These are phyloP conservation scores for Lecanicillium sp. DNA, from an alignment of 2,329 filamentous ascomycete genomes.

Conservation along the genomic window DNA sequence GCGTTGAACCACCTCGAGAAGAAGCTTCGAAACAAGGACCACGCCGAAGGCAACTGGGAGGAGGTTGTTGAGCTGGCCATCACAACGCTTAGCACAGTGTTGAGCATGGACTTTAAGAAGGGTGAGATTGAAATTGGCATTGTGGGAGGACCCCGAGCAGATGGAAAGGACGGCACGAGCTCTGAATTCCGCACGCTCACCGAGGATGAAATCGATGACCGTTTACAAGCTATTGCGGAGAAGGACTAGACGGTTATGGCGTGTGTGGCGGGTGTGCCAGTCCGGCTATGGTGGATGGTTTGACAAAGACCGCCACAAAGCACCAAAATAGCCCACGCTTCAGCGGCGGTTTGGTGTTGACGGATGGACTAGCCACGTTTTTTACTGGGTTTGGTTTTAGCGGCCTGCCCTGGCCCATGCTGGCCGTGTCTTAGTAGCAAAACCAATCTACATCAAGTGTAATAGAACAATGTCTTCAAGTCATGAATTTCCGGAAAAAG, in stretches of 20 bases:
- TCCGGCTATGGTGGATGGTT: constrained; percentile 2
- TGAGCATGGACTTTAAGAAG: constrained; percentile 99
- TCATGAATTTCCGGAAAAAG: no score
- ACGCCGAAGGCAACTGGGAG: constrained; percentile 86
- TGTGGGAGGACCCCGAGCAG: constrained; percentile 75
- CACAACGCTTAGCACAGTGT: constrained; percentile 85
- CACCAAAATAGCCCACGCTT: no score
- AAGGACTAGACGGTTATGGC: constrained; percentile 63
- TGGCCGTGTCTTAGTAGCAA: no score
- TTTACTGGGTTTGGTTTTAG: background rate
- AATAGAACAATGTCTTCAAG: no score
- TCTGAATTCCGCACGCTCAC: constrained; percentile 78
- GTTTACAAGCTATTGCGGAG: constrained; percentile 95
- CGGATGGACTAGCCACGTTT: background rate
- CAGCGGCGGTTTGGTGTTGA: no score
- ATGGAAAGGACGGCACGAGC: constrained; percentile 76
- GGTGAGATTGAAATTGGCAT: constrained; percentile 97
- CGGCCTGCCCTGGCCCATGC: no score
- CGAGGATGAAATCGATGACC: constrained; percentile 96
- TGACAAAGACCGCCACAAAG: background rate
- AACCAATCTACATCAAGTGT: no score
- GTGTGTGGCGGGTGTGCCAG: background rate
- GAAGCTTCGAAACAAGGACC: constrained; percentile 99
- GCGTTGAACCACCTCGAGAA: constrained; percentile 98
- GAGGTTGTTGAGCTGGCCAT: constrained; percentile 97